These are phyloP conservation scores for Phytopythium sindhum DNA, from an alignment of 352 stramenopile species.

Conservation along the genomic window DNA sequence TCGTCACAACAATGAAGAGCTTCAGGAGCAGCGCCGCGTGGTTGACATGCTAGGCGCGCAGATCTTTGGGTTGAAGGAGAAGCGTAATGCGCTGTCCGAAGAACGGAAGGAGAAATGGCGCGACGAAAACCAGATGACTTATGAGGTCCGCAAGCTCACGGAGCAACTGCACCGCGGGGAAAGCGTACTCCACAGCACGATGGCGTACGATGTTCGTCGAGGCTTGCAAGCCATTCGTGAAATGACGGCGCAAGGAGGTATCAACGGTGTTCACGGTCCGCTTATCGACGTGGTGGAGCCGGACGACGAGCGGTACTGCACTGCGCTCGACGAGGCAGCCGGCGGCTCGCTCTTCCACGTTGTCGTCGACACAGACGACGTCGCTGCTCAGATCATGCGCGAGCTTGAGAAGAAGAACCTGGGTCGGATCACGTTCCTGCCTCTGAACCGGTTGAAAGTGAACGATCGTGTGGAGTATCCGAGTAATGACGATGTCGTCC, in stretches of 20 bases:
- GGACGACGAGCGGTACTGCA: conserved; percentile 90
- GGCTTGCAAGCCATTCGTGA: conserved; percentile 80
- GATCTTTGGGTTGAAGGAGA: conserved; percentile 73
- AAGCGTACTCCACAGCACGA: conserved; percentile 75
- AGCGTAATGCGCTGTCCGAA: conserved; percentile 74
- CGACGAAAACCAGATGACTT: conserved; percentile 70
- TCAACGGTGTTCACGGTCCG: conserved; percentile 90
- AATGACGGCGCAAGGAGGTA: conserved; percentile 80
- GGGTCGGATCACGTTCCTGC: conserved; percentile 97
- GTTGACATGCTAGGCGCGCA: conserved; percentile 52
- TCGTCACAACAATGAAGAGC: conserved; percentile 38
- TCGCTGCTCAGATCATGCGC: conserved; percentile 92
- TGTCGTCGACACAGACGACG: conserved; percentile 98
- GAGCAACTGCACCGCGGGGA: conserved; percentile 77
- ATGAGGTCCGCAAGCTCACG: conserved; percentile 67
- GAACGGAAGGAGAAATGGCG: conserved; percentile 82
- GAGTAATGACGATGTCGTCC: conserved; percentile 78
- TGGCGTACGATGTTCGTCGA: conserved; percentile 83
- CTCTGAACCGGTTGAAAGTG: conserved; percentile 90
- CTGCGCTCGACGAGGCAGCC: conserved; percentile 94
- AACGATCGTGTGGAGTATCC: conserved; percentile 75
- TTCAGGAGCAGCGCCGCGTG: conserved; percentile 45
- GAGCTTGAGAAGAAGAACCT: conserved; percentile 93
- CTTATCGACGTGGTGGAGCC: conserved; percentile 95
- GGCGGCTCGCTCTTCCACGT: conserved; percentile 97